Base-by-base conservation (phyloP, 208 protist species). In the Leishmania major region DNA sequence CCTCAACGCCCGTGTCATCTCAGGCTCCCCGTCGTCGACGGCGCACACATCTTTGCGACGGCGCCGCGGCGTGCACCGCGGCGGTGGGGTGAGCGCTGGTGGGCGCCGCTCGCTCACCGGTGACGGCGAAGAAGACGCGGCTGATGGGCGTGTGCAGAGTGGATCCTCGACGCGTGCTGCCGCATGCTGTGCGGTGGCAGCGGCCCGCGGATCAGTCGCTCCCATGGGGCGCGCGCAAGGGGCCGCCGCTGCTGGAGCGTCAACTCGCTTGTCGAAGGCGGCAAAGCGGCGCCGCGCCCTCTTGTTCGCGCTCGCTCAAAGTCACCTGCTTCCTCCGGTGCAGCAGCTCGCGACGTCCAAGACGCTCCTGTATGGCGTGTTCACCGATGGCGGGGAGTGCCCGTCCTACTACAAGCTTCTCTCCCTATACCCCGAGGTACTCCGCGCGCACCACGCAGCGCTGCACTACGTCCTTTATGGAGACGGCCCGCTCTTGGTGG, bases 401-500 rank as follows among this genome's bases (percentile, higher is more conserved):
- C 91, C 92, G 25, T 79, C 87, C 49, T 97, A 97, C 79, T 93
- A 93, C 77, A 78, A 84, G 57, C 71, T 93, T 6, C 88, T 97
- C 28, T 87, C 90, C 25, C 82, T 87, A 40, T 94, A 89, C 78
- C 91, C 94, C 5, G 87, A 90, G 13, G 40, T 95, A 62, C 84
- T 97, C n/a, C 88, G 83, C 15, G 88, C 94, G 22, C 94, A 97
- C 76, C 88, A 95, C 84, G 74, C 78, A 45, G 79, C 91, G 7
- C 82, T 90, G 75, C 82, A 82, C 57, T 94, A 91, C 88, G 77
- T 95, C 17, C 86, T 97, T n/a, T 92, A 94, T 72, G 92, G 84
- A n/a, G 90, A 94, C 35, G 94, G 94, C n/a, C 92, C 94, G 6
- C 82, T 97, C 15, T 76, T 86, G 62, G 80, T 95, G 60, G 91